A percentile compares a stretch with the other conserved stretches of the same genome.
These are phyloP conservation scores for Conticribra weissflogii DNA, from an alignment of 108 stramenopile species.

Conservation along the genomic window DNA sequence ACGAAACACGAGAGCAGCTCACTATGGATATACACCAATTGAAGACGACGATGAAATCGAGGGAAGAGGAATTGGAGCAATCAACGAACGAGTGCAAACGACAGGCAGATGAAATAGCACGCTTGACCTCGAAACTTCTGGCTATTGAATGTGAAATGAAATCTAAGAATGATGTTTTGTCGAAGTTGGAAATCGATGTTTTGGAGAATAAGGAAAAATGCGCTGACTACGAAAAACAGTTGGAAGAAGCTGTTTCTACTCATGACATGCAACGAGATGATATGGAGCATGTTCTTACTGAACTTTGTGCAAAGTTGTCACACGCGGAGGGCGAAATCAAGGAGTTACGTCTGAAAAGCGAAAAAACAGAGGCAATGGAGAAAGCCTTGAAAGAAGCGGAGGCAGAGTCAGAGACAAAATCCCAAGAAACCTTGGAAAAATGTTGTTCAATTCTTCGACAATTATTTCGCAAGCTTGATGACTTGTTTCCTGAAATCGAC, in stretches of 20 bases:
- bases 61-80: conserved; percentile 22
- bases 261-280: background rate
- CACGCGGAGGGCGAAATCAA: background rate
- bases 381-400: too few species aligned
- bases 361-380: background rate
- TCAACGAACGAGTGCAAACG: conserved; percentile 2
- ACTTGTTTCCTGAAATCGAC: conserved; percentile 7
- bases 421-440: conserved; percentile 6
- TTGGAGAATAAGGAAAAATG: background rate
- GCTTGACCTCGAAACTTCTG: conserved; percentile 1
- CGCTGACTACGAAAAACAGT: background rate
- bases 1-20: conserved; percentile 13
- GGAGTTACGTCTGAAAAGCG: background rate
- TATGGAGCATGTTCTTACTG: background rate
- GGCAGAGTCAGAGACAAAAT: background rate
- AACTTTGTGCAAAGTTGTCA: background rate
- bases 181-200: too few species aligned
- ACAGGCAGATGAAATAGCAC: background rate
- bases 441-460: background rate
- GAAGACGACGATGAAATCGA: conserved; percentile 9
- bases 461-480: conserved; percentile 6
- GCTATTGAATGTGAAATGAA: background rate
- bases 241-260: background rate
- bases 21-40: conserved; percentile 11
- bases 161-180: conserved; percentile 3